Conservation (phyloP, 2,329 filamentous ascomycete species). For the Colletotrichum destructivum region DNA sequence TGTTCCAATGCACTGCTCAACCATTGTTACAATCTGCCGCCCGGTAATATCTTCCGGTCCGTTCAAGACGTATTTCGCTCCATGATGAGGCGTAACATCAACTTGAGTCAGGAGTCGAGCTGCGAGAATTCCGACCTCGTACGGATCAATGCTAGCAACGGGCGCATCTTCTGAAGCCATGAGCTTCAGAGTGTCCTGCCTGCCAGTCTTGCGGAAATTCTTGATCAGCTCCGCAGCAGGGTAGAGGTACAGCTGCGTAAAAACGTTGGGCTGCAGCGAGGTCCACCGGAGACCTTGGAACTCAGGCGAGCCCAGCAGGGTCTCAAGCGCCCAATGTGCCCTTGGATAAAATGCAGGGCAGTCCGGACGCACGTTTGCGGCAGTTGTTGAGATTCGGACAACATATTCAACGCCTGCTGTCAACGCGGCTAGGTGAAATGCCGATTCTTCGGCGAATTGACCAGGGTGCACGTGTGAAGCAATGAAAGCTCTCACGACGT, state of each 20-base stretch:
- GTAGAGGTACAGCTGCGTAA: slow-evolving; percentile 41
- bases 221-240: slow-evolving; percentile 51
- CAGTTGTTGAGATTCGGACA: slow-evolving; percentile 58
- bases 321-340: slow-evolving; percentile 59
- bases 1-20: slow-evolving; percentile 52
- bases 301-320: slow-evolving; percentile 53
- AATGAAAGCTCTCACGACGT: slow-evolving; percentile 56
- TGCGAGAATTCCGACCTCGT: slow-evolving; percentile 54
- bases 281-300: slow-evolving; percentile 55
- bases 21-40: slow-evolving; percentile 50
- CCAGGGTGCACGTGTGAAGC: slow-evolving; percentile 54
- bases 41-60: slow-evolving; percentile 58
- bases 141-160: slow-evolving; percentile 50
- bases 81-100: slow-evolving; percentile 49
- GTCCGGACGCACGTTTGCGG: slow-evolving; percentile 54
- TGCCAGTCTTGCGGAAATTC: slow-evolving; percentile 51
- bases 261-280: slow-evolving; percentile 56
- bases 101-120: slow-evolving; percentile 53
- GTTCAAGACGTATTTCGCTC: slow-evolving; percentile 56
- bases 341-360: slow-evolving; percentile 54
- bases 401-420: slow-evolving; percentile 57
- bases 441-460: slow-evolving; percentile 58
- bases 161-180: slow-evolving; percentile 49
- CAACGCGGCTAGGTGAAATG: slow-evolving; percentile 53
- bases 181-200: slow-evolving; percentile 49